Evolutionary conservation across 768 basidiomycete genomes (phyloP), one percentile per base, ranked within the genome.

Genomic region (Clitopilus hobsonii): DNA sequence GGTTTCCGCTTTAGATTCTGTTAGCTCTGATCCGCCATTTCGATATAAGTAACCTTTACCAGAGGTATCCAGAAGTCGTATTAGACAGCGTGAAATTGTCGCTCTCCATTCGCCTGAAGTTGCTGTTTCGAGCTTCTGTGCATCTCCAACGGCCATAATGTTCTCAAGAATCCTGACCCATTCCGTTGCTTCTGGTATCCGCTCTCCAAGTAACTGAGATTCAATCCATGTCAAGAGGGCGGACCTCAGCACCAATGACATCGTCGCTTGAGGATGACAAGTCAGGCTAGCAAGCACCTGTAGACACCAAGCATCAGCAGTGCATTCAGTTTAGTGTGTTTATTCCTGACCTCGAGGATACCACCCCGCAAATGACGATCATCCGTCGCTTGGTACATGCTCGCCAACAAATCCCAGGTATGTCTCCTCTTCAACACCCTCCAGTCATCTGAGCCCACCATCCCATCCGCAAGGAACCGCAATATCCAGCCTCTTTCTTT

Each of bases 401-500:
- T 91, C 1, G 92, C 88, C 1, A 96, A 69, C 25, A 96, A 72
- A 58, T 93, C 91, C 89, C 92, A 96, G 0, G 91, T 92, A 63
- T 94, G 90, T 24, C 94, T 73, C 45, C 91, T 76, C 61, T 85
- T 85, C 53, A 95, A 67, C 2, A 93, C 79, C 27, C 76, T 77
- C 94, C 94, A 97, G 62, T 98, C 94, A 38, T 83, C 79, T 0
- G 77, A 75, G 49, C 84, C 79, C 58, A 77, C 76, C 81, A 92
- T 86, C 0, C 91, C 91, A 57, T 96, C 92, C 0, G 86, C 77
- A 32, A 97, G 69, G 68, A 93, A 91, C 36, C 81, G 78, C 28
- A 96, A 71, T 25, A 96, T 94, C 94, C 94, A 98, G 1, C 77
- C 78, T n/a, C 92, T 77, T 63, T 96, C 93, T 68, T 85, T 88